Conservation (phyloP, 495 filamentous ascomycete species). For the Neurospora sp. region DNA sequence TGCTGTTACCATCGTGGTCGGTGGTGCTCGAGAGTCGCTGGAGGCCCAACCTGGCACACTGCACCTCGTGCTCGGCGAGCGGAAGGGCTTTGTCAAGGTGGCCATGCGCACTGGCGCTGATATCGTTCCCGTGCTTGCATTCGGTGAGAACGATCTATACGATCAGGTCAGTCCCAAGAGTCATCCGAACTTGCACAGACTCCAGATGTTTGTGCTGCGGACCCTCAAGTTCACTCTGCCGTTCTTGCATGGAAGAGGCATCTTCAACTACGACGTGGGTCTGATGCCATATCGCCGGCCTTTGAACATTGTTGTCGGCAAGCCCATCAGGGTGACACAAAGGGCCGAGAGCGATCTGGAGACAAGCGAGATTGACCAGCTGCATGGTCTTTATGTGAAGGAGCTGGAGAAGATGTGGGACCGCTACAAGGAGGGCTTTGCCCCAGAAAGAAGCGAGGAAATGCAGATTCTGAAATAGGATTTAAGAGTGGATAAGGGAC, state of each 20-base stretch:
- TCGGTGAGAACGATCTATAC: conserved; percentile 95
- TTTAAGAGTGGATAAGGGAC: background rate
- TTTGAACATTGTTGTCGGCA: conserved; percentile 79
- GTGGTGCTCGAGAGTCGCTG: conserved; percentile 83
- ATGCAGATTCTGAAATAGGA: conserved; percentile 63
- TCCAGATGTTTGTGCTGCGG: conserved; percentile 73
- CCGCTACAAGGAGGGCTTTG: conserved; percentile 78
- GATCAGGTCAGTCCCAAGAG: conserved; percentile 64
- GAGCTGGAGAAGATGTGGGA: conserved; percentile 82
- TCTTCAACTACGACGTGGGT: conserved; percentile 97
- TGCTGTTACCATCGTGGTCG: conserved; percentile 91
- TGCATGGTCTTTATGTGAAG: conserved; percentile 67
- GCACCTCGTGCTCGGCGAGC: conserved; percentile 63
- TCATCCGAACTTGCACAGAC: conserved; percentile 62
- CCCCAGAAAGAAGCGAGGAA: conserved; percentile 57
- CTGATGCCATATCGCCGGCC: conserved; percentile 86
- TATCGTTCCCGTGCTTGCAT: conserved; percentile 79
- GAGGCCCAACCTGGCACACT: conserved; percentile 69
- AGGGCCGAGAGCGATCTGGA: conserved; percentile 37
- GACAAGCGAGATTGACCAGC: conserved; percentile 61
- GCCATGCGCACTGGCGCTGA: conserved; percentile 85
- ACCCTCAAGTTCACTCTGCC: conserved; percentile 89
- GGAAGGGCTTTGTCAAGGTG: conserved; percentile 89
- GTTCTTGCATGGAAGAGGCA: conserved; percentile 76
- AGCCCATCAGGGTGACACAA: conserved; percentile 56